Base-by-base conservation (phyloP, 1,284 basidiomycete species). In the Amylostereum areolatum region DNA sequence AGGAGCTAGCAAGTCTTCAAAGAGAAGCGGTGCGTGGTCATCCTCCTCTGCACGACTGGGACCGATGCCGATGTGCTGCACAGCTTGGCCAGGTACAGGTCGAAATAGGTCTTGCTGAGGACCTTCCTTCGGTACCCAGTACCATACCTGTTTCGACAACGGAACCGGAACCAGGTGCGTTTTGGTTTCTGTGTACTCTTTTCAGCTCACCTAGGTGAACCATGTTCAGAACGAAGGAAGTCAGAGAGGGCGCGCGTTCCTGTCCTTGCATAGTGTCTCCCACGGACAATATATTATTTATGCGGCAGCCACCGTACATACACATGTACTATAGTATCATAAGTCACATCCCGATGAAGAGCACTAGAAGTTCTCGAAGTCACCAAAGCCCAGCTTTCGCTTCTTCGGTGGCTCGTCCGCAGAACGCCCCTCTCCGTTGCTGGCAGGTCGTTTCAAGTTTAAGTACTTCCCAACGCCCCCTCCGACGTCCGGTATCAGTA, bases 371-470 rank as follows among this genome's bases (percentile, higher is more conserved):
- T 55, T 53, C 37, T 57, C 56, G 55, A 93, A 93, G 61, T 90
- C 71, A 11, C 90, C 89, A 62, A 93, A 93, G 1, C 89, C 90
- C 35, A 81, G 61, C 56, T 80, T 87, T 48, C 81, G 73, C 63
- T 83, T 88, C 71, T 90, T 92, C 61, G 79, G 83, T 27, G 67
- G 61, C 33, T 81, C 78, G 51, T 74, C 78, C 3, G 48, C 47
- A 28, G 45, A 37, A 28, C 46, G 48, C 8, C 48, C 36, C 7
- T 47, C 54, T 4, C 52, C 30, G 4, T 49, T 4, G n/a, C 50
- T 45, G 9, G 60, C 47, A 33, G 78, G 70, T 44, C 84, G 66
- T 60, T 84, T 86, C 39, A 56, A 37, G 55, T 71, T 74, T 39
- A 90, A 68, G 61, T 90, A 90, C 62, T 85, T 89, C 1, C 87